Conservation (phyloP, 228 moss, liverwort and hornwort species). For the Sphagnum magellanicum region DNA sequence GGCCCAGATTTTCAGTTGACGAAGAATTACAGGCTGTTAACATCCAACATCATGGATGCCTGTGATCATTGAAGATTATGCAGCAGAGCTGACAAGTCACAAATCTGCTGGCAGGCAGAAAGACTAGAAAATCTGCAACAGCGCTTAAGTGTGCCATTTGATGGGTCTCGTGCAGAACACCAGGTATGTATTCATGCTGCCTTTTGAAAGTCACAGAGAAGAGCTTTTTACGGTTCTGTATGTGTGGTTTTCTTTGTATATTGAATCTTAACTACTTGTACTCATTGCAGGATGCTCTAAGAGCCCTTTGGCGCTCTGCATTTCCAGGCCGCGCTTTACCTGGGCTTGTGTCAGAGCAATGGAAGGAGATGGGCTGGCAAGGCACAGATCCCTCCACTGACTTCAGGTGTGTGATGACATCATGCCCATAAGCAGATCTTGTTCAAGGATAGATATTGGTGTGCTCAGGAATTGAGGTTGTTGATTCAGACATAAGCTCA, state of each 20-base stretch:
- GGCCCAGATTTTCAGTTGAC: background rate
- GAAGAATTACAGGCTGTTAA: too few relatives aligned
- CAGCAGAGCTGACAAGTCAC: too few relatives aligned
- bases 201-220: background rate
- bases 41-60: too few relatives aligned
- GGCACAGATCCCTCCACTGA: conserved; percentile 86
- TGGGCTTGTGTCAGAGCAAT: conserved; percentile 82
- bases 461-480: too few relatives aligned
- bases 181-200: conserved; percentile 16
- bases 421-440: too few relatives aligned
- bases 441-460: too few relatives aligned
- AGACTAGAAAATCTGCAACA: conserved; percentile 69
- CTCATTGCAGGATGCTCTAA: conserved; percentile 55
- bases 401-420: conserved; percentile 30
- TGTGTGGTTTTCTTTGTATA: background rate
- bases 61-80: too few relatives aligned
- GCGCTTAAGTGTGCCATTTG: conserved; percentile 62
- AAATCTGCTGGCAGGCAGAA: background rate
- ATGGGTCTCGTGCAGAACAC: conserved; percentile 55
- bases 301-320: conserved; percentile 60
- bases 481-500: too few relatives aligned
- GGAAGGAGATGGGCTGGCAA: conserved; percentile 99
- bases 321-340: conserved; percentile 56
- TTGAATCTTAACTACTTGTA: background rate
- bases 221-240: background rate